phyloP scores from a whole-genome alignment of 2,329 filamentous ascomycete species.

The Ampelomyces quisqualis region DNA sequence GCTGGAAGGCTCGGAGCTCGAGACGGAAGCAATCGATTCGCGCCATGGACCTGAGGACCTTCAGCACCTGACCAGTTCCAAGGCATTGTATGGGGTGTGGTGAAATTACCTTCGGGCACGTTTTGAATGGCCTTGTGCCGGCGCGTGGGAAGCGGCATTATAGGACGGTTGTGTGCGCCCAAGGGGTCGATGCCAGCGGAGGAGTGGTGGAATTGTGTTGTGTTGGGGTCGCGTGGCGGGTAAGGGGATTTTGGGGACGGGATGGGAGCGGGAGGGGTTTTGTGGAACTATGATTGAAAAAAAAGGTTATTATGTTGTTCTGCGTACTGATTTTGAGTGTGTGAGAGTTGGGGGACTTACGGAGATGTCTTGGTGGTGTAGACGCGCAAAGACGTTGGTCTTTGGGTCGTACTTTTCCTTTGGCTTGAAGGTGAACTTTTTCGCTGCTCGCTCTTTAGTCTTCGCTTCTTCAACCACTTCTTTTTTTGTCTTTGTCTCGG shows the following conservation, averaged over 20 bases:
- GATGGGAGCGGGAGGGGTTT: neutral
- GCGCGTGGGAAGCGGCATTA: neutral
- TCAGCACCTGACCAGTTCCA: neutral
- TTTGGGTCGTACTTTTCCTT: neutral
- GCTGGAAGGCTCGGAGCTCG: neutral
- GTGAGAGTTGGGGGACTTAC: neutral
- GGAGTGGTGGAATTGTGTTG: conserved; percentile 5
- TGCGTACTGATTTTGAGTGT: no score
- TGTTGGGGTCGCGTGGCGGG: neutral
- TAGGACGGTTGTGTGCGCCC: conserved; percentile 9
- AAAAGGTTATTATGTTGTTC: no score
- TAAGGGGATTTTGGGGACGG: neutral
- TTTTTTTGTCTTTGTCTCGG: neutral
- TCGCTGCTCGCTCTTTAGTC: neutral
- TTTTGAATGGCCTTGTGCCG: no score
- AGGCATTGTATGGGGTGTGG: no score
- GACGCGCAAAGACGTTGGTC: neutral
- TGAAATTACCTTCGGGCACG: no score
- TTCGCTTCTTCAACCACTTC: neutral
- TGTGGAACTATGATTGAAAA: neutral
- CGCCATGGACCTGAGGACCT: neutral
- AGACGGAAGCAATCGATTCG: neutral
- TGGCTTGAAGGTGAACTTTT: neutral
- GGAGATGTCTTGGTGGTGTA: neutral
- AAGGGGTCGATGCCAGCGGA: conserved; percentile 7